phyloP scores from a whole-genome alignment of 768 basidiomycete species.

The Trametes cingulata region DNA sequence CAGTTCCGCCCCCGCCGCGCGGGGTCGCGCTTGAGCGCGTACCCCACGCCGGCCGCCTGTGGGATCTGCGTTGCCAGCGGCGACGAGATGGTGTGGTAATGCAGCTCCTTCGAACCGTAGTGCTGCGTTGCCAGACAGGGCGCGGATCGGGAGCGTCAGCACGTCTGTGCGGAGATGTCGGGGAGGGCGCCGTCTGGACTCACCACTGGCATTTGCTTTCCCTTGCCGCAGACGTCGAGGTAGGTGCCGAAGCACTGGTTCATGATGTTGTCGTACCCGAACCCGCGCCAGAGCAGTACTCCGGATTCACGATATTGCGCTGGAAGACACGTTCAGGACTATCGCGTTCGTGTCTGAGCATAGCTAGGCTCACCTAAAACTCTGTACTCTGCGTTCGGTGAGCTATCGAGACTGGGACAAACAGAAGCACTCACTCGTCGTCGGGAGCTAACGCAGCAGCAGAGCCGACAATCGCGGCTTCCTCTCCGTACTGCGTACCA shows the following conservation, averaged over 20 bases:
- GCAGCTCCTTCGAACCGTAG: slow-evolving; percentile 79
- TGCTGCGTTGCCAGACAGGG: slow-evolving; percentile 62
- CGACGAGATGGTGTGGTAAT: slow-evolving; percentile 94
- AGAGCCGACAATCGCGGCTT: slow-evolving; percentile 86
- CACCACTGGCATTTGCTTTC: slow-evolving; percentile 93
- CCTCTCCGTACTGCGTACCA: slow-evolving; percentile 73
- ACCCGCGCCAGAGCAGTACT: slow-evolving; percentile 87
- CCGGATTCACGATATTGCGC: slow-evolving; percentile 95
- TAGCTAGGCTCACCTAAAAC: slow-evolving; percentile 60
- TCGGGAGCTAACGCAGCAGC: slow-evolving; percentile 80
- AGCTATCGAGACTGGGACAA: background rate
- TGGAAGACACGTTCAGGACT: slow-evolving; percentile 28
- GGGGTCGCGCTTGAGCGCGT: slow-evolving; percentile 81
- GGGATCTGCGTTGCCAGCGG: slow-evolving; percentile 94
- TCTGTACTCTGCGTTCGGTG: slow-evolving; percentile 37
- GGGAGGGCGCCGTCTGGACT: slow-evolving; percentile 22
- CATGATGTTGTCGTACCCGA: slow-evolving; percentile 79
- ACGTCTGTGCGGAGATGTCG: background rate
- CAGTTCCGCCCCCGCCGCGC: slow-evolving; percentile 67
- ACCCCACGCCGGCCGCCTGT: slow-evolving; percentile 91
- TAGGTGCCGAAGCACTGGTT: slow-evolving; percentile 89
- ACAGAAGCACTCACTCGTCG: slow-evolving; percentile 69
- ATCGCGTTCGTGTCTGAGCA: background rate
- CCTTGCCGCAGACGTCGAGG: slow-evolving; percentile 79
- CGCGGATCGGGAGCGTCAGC: background rate